phyloP scores from a whole-genome alignment of 192 early-diverging fungal genomes.

The Coemansia sp. region DNA sequence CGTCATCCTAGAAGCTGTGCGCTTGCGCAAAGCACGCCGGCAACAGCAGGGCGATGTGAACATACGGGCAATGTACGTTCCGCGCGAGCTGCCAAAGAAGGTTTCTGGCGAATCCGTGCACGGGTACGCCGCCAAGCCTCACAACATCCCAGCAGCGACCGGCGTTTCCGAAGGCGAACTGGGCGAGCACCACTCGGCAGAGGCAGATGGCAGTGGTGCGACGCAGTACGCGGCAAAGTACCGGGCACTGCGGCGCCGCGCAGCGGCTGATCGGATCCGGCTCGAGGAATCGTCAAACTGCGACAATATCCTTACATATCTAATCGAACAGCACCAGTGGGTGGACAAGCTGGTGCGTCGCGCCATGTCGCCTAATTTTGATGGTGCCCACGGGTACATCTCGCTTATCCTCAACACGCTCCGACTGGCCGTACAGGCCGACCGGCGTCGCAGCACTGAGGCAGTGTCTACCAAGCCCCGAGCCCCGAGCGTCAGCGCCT shows the following conservation, averaged over 20 bases:
- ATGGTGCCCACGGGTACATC: constrained; percentile 42
- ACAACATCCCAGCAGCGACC: background rate
- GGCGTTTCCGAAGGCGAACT: background rate
- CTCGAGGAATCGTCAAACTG: constrained; percentile 41
- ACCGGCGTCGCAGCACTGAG: constrained; percentile 13
- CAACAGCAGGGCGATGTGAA: background rate
- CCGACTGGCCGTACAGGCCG: constrained; percentile 36
- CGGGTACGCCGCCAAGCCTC: background rate
- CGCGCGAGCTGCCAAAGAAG: background rate
- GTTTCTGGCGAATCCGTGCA: background rate
- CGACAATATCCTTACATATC: constrained; percentile 41
- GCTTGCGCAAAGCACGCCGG: constrained; percentile 23
- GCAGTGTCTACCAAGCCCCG: no score
- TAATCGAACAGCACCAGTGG: constrained; percentile 46
- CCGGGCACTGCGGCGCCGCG: constrained; percentile 20
- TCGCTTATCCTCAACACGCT: constrained; percentile 47
- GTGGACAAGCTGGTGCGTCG: constrained; percentile 38
- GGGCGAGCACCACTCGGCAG: constrained; percentile 4
- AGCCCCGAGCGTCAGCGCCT: no score
- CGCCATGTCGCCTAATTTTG: constrained; percentile 34
- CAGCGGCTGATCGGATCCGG: constrained; percentile 36
- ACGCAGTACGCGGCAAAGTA: constrained; percentile 11
- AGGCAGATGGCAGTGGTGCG: background rate
- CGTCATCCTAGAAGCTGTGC: constrained; percentile 33
- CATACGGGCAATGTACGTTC: background rate